These are phyloP conservation scores for Puccinia novopanici DNA, from an alignment of 1,284 basidiomycete genomes.

Conservation along the genomic window DNA sequence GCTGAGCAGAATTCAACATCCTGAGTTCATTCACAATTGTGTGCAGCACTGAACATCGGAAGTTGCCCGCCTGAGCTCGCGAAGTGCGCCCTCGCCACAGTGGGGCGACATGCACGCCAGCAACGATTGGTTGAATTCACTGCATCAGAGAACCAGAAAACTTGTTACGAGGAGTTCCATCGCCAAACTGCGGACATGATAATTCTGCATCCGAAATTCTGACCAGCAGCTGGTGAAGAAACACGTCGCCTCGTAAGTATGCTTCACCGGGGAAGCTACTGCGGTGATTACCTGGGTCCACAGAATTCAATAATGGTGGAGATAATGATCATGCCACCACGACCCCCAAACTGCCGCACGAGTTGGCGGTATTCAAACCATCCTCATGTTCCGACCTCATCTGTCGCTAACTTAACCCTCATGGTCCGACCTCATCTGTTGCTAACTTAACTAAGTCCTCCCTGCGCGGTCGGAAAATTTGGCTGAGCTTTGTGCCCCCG, in stretches of 20 bases:
- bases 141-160: not conserved
- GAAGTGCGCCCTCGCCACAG: not conserved
- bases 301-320: not conserved
- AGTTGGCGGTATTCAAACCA: too few relatives aligned
- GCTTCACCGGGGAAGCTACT: too few relatives aligned
- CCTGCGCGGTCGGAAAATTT: too few relatives aligned
- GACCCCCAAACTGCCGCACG: too few relatives aligned
- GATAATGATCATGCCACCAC: not conserved
- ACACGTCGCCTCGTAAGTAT: not conserved
- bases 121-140: not conserved
- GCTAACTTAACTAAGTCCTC: too few relatives aligned
- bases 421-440: too few relatives aligned
- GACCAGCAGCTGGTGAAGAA: not conserved
- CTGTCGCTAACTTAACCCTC: too few relatives aligned
- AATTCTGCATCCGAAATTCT: constrained; percentile 9
- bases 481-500: too few relatives aligned
- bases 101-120: not conserved
- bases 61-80: not conserved
- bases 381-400: too few relatives aligned
- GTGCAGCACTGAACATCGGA: constrained; percentile 5
- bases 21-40: not conserved
- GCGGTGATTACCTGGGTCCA: constrained; percentile 20
- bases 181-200: not conserved
- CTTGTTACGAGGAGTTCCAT: not conserved
- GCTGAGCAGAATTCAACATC: not conserved